Base-by-base conservation (phyloP, 805 yeast species). In the Citeromyces nyonsensis region DNA sequence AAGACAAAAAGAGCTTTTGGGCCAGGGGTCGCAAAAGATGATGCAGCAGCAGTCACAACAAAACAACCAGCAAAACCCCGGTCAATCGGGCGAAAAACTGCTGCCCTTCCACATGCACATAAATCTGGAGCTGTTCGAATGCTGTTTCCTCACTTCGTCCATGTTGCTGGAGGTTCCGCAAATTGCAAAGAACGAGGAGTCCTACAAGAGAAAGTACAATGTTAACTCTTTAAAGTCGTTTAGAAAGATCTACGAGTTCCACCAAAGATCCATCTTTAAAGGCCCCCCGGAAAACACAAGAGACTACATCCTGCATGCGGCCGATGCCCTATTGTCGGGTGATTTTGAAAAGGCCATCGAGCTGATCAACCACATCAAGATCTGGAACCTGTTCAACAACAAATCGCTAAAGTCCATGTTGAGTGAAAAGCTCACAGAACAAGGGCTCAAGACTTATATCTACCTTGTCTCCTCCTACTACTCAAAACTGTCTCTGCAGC, bases 21-120 rank as follows among this genome's bases (percentile, higher is more conserved):
- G 96, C 38, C 98, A 88, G 63, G 93, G 94, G 34, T 63, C 71
- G 47, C 77, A 78, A 52, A 78, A 85, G 57, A 75, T 68, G 52
- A 63, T 69, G 35, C 70, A 66, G 45, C 30, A 22, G 6, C 30
- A 20, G 24, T 20, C 33, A 6, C 36, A 34, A 24, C 12, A 11
- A 15, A 24, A 20, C 32, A 59, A 61, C 51, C 49, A 48, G 42
- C 47, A 50, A 36, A 33, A 51, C 7, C 6, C 22, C 32, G 42
- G 65, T 30, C 69, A 66, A 38, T 94, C 80, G 49, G 72, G 66
- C 47, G 88, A 77, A 57, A 75, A 86, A 52, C 69, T 85, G 52
- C 66, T 91, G 52, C 99, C 99, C 37, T 91, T 80, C 78, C 98
- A 91, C 61, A 85, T 84, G 81, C 99, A 91, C 60, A 88, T 91